Evolutionary conservation across 345 rosid genomes (phyloP).

Genomic region (Ceriops zippeliana): DNA sequence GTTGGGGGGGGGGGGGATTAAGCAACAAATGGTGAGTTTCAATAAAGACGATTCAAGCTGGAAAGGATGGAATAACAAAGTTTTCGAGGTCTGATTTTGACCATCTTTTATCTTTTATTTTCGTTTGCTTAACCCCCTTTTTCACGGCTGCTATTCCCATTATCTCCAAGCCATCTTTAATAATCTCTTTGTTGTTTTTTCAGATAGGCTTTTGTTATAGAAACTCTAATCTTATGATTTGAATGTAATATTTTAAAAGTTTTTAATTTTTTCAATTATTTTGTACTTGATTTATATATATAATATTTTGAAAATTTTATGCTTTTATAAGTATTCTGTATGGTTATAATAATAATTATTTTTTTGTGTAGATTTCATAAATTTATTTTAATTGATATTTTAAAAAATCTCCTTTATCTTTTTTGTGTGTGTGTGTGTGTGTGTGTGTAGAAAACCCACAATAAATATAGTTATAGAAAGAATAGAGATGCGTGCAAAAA

Average conservation of each 20-base stretch:
- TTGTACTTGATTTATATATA: too few relatives aligned
- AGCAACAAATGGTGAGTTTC: constrained; percentile 39
- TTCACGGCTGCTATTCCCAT: not conserved
- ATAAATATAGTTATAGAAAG: not conserved
- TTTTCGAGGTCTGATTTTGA: constrained; percentile 49
- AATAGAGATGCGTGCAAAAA: not conserved
- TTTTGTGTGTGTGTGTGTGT: too few relatives aligned
- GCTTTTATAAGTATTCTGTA: too few relatives aligned
- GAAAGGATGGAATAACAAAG: constrained; percentile 38
- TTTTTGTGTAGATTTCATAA: too few relatives aligned
- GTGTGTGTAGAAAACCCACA: not conserved
- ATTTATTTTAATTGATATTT: too few relatives aligned
- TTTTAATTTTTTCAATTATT: too few relatives aligned
- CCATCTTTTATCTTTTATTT: constrained; percentile 37
- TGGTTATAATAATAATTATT: too few relatives aligned
- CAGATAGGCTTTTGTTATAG: too few relatives aligned
- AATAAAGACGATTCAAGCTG: constrained; percentile 41
- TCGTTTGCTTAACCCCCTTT: not conserved
- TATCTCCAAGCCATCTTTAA: constrained; percentile 5
- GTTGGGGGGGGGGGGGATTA: constrained; percentile 8
- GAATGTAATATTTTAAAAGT: too few relatives aligned
- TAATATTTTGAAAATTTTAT: too few relatives aligned
- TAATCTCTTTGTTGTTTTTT: too few relatives aligned
- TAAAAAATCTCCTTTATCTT: not conserved
- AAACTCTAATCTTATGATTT: too few relatives aligned